Evolutionary conservation across 345 rosid genomes (phyloP).

Genomic region (Noccaea caerulescens): DNA sequence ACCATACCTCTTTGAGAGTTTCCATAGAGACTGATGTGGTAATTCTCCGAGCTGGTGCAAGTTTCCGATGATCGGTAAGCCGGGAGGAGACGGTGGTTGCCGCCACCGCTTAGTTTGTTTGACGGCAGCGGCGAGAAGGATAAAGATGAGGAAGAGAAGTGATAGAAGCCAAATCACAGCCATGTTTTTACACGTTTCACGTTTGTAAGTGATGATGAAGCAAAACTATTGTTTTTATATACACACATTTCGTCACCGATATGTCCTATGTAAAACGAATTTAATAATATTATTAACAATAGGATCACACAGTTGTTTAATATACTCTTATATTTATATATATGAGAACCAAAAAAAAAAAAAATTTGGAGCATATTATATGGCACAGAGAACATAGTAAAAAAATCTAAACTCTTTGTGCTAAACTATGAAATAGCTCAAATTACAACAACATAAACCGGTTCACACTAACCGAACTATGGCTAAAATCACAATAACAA

Average conservation of each 20-base stretch:
- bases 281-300: too few relatives aligned
- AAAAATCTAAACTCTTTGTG: conserved; percentile 3
- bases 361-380: not conserved
- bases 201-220: conserved; percentile 29
- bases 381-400: conserved; percentile 14
- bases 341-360: too few relatives aligned
- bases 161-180: conserved; percentile 28
- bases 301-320: too few relatives aligned
- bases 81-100: conserved; percentile 47
- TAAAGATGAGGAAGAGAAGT: conserved; percentile 27
- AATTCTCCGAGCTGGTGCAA: conserved; percentile 51
- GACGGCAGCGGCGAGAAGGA: conserved; percentile 25
- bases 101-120: conserved; percentile 15
- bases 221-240: conserved; percentile 24
- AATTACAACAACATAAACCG: conserved; percentile 36
- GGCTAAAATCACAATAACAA: conserved; percentile 15
- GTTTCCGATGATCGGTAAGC: conserved; percentile 53
- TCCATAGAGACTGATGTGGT: conserved; percentile 39
- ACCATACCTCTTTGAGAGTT: conserved; percentile 38
- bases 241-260: conserved; percentile 10
- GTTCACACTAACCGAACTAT: conserved; percentile 33
- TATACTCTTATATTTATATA: too few relatives aligned
- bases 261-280: too few relatives aligned
- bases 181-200: conserved; percentile 34
- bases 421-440: conserved; percentile 14